phyloP scores from a whole-genome alignment of 805 yeast species.

The Metschnikowia baotianmanensis region DNA sequence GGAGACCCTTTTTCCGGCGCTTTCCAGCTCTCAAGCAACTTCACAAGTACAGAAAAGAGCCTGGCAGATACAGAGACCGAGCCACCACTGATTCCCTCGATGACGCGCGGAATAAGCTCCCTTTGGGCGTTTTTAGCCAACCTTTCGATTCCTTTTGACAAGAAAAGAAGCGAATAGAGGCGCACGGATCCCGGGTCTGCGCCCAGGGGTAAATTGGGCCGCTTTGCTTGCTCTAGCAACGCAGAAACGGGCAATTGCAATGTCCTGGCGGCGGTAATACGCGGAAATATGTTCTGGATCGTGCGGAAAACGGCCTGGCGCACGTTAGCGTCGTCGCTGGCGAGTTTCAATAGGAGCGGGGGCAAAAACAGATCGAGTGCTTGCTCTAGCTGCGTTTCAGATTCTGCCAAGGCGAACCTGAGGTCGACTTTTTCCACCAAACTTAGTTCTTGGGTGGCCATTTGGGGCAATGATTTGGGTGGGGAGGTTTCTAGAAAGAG shows the following conservation, averaged over 20 bases:
- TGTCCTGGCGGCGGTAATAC: conserved; percentile 54
- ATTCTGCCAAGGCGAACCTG: conserved; percentile 70
- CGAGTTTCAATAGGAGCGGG: conserved; percentile 75
- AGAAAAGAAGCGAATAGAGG: conserved; percentile 61
- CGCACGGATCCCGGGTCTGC: conserved; percentile 51
- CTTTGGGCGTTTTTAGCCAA: conserved; percentile 36
- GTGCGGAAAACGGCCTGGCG: conserved; percentile 65
- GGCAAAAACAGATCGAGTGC: conserved; percentile 62
- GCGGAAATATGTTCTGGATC: conserved; percentile 63
- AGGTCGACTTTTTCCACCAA: conserved; percentile 78
- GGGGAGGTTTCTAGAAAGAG: too few species aligned
- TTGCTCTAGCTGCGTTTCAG: conserved; percentile 61
- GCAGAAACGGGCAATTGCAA: conserved; percentile 64
- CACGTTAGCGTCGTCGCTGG: conserved; percentile 66
- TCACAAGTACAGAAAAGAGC: conserved; percentile 58
- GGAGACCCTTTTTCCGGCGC: conserved; percentile 46
- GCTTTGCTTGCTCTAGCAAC: conserved; percentile 60
- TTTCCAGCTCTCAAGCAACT: conserved; percentile 48
- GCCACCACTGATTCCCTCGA: conserved; percentile 44
- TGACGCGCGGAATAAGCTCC: conserved; percentile 45
- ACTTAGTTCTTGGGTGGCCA: conserved; percentile 46
- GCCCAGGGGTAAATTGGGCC: conserved; percentile 46
- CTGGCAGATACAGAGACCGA: conserved; percentile 48
- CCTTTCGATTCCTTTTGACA: conserved; percentile 66
- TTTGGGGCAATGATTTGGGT: not conserved